Percentiles rank a stretch among this genome's conserved stretches.
Evolutionary conservation across 2,329 filamentous ascomycete genomes (phyloP).

Genomic region (Trichophyton verrucosum): DNA sequence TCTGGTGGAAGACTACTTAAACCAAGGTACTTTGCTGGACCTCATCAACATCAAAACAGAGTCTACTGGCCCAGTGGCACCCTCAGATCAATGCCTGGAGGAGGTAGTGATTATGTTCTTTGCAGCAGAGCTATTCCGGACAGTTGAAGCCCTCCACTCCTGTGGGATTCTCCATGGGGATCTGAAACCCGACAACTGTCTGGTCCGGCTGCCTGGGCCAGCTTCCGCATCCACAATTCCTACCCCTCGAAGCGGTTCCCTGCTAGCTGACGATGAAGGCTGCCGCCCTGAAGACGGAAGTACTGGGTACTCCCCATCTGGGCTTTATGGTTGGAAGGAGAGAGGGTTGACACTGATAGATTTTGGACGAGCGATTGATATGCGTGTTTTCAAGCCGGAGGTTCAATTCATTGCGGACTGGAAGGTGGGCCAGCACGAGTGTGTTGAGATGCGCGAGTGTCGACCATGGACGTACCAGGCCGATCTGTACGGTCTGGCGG

Average conservation of each 20-base stretch:
- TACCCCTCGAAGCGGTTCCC: conserved; percentile 14
- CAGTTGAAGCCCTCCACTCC: conserved; percentile 71
- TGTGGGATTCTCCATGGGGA: conserved; percentile 80
- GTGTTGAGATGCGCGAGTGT: conserved; percentile 87
- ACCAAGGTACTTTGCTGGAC: conserved; percentile 88
- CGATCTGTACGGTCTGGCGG: conserved; percentile 87
- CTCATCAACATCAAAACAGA: conserved; percentile 76
- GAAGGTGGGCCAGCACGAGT: conserved; percentile 78
- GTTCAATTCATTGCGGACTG: conserved; percentile 92
- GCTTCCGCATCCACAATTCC: conserved; percentile 16
- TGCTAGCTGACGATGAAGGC: conserved; percentile 13
- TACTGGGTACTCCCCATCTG: conserved; percentile 57
- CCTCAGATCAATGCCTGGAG: conserved; percentile 59
- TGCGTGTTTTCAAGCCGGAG: conserved; percentile 63
- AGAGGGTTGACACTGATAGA: conserved; percentile 84
- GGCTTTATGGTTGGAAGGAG: conserved; percentile 61
- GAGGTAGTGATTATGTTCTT: conserved; percentile 93
- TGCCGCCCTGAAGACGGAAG: conserved; percentile 19
- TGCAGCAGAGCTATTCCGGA: conserved; percentile 77
- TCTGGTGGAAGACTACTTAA: conserved; percentile 72
- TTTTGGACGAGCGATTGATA: conserved; percentile 89
- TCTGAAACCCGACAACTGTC: conserved; percentile 88
- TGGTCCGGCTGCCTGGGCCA: conserved; percentile 66
- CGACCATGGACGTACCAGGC: conserved; percentile 96
- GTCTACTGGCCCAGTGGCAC: conserved; percentile 35